phyloP scores from a whole-genome alignment of 2,329 filamentous ascomycete species.

The Alternaria ethzedia region DNA sequence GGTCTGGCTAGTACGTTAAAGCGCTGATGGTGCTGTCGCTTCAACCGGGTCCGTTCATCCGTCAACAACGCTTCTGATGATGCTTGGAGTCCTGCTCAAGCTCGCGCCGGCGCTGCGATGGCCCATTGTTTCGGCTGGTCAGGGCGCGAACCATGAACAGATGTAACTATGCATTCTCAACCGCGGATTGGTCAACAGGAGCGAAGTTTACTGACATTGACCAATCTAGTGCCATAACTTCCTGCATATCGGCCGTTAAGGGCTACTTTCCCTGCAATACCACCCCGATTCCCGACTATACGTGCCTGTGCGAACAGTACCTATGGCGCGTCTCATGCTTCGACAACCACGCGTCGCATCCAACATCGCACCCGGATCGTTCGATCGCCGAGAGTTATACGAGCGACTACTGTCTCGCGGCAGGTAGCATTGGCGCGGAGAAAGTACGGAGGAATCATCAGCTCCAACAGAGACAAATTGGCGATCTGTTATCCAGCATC shows the following conservation, averaged over 20 bases:
- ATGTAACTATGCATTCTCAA: constrained; percentile 1
- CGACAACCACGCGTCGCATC: constrained; percentile 13
- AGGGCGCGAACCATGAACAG: background rate
- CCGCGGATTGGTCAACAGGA: background rate
- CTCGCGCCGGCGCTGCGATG: constrained; percentile 8
- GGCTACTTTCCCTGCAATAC: constrained; percentile 11
- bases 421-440: constrained; percentile 8
- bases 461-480: constrained; percentile 14
- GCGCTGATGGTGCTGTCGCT: background rate
- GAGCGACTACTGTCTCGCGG: constrained; percentile 8
- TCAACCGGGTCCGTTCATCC: background rate
- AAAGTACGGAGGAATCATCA: constrained; percentile 5
- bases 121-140: background rate
- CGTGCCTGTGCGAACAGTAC: constrained; percentile 21
- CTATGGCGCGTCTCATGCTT: constrained; percentile 19
- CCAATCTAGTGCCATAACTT: constrained; percentile 7
- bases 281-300: background rate
- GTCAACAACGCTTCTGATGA: constrained; percentile 1
- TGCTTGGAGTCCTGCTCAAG: constrained; percentile 7
- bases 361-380: constrained; percentile 1
- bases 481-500: constrained; percentile 12
- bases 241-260: constrained; percentile 8
- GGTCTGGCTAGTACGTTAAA: background rate
- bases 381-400: background rate
- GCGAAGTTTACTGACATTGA: background rate